Evolutionary conservation across 192 early-diverging fungal species (phyloP).

Genomic region (Coemansia erecta): DNA sequence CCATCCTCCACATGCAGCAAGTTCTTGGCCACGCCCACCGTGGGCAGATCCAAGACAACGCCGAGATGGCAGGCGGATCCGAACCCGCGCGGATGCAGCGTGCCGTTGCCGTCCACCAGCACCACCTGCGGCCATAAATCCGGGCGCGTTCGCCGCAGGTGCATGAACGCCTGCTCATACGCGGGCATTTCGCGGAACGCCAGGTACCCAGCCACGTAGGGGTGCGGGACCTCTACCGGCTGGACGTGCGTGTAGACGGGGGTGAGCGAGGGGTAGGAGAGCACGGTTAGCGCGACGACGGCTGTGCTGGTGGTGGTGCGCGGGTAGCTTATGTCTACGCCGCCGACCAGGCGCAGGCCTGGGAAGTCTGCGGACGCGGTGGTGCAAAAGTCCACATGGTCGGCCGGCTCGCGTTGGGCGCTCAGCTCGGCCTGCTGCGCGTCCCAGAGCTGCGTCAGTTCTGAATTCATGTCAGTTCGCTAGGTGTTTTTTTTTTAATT

Average conservation of each 20-base stretch:
- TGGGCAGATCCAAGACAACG: constrained; percentile 67
- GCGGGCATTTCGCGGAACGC: constrained; percentile 84
- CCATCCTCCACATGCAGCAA: constrained; percentile 70
- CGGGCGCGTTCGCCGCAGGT: constrained; percentile 52
- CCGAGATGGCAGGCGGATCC: constrained; percentile 87
- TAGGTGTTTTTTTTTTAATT: too few relatives aligned
- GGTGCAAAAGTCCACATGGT: constrained; percentile 17
- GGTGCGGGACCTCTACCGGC: constrained; percentile 61
- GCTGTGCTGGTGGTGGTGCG: constrained; percentile 56
- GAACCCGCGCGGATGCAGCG: constrained; percentile 82
- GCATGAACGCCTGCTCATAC: constrained; percentile 57
- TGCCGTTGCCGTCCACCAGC: constrained; percentile 86
- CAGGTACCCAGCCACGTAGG: constrained; percentile 89
- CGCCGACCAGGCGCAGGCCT: constrained; percentile 63
- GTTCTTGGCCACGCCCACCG: constrained; percentile 90
- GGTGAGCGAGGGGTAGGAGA: constrained; percentile 65
- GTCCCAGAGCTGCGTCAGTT: too few relatives aligned
- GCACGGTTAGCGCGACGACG: constrained; percentile 71
- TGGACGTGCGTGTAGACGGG: constrained; percentile 64
- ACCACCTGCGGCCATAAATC: constrained; percentile 73
- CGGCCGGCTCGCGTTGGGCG: constrained; percentile 8
- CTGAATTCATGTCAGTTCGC: too few relatives aligned
- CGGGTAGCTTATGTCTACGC: constrained; percentile 75
- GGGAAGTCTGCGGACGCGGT: constrained; percentile 1
- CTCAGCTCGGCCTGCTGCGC: constrained; percentile 22